These are phyloP conservation scores for Primulina huaijiensis DNA, from an alignment of 257 asterid species.

Conservation along the genomic window DNA sequence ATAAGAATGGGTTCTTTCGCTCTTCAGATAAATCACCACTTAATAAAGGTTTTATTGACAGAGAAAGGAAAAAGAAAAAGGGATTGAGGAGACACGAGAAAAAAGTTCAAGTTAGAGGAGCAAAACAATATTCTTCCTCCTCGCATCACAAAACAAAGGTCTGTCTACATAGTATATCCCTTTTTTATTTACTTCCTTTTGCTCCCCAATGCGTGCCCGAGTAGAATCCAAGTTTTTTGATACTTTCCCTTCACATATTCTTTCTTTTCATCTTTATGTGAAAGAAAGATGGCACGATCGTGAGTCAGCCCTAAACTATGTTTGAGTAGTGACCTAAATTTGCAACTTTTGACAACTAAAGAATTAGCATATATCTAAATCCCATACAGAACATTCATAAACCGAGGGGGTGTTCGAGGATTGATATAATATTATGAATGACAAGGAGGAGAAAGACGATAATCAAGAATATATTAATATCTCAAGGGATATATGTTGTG, in stretches of 20 bases:
- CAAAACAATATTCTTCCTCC: slow-evolving; percentile 22
- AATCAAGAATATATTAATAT: slow-evolving; percentile 26
- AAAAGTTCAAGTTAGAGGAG: slow-evolving; percentile 11
- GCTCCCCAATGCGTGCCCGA: slow-evolving; percentile 18
- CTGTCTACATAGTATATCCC: slow-evolving; percentile 16
- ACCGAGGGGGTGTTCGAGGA: neutral
- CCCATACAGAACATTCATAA: neutral
- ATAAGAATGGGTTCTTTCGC: slow-evolving; percentile 41
- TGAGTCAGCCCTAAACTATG: slow-evolving; percentile 40
- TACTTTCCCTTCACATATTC: slow-evolving; percentile 17
- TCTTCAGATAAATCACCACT: slow-evolving; percentile 26
- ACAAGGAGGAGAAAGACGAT: slow-evolving; percentile 31
- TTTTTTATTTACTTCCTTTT: slow-evolving; percentile 27
- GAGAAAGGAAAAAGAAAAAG: slow-evolving; percentile 19
- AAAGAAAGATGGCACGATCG: slow-evolving; percentile 31
- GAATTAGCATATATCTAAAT: neutral
- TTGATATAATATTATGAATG: slow-evolving; percentile 33
- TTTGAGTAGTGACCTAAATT: slow-evolving; percentile 24
- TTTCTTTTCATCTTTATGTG: slow-evolving; percentile 39
- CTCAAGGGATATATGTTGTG: slow-evolving; percentile 22
- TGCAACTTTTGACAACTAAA: neutral
- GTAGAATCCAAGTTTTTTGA: slow-evolving; percentile 39
- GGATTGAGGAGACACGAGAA: slow-evolving; percentile 6
- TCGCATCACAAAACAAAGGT: slow-evolving; percentile 32
- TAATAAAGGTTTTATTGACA: slow-evolving; percentile 17